These are phyloP conservation scores for Gossypium australe DNA, from an alignment of 345 rosid genomes.

Conservation along the genomic window DNA sequence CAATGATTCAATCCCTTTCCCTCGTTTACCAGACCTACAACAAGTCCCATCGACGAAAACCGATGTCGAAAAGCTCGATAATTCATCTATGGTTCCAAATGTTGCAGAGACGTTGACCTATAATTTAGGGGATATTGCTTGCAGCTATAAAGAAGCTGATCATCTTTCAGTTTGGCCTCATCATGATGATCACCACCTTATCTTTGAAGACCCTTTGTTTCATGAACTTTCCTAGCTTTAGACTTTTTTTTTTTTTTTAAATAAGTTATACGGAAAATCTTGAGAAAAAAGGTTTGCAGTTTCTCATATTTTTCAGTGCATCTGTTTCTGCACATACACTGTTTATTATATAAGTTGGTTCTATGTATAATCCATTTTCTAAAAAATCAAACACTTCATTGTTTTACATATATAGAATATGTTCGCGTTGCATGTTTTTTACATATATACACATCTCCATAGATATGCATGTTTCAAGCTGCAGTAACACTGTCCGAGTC, in stretches of 20 bases:
- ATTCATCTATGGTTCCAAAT: constrained; percentile 14
- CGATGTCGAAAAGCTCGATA: constrained; percentile 13
- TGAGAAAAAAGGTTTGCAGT: background rate
- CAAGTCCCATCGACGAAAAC: background rate
- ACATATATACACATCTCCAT: background rate
- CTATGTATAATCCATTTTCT: background rate
- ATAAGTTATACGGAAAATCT: background rate
- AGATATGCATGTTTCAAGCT: background rate
- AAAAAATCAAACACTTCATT: background rate
- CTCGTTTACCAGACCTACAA: constrained; percentile 47
- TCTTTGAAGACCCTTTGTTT: constrained; percentile 52
- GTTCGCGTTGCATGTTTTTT: background rate
- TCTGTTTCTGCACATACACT: background rate
- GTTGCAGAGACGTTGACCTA: constrained; percentile 9
- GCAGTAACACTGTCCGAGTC: too few relatives aligned
- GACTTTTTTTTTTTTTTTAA: too few relatives aligned
- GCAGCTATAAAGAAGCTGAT: constrained; percentile 29
- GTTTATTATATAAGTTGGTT: background rate
- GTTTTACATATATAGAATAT: too few relatives aligned
- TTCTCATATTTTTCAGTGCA: constrained; percentile 8
- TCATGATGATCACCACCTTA: constrained; percentile 14
- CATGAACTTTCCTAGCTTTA: constrained; percentile 32
- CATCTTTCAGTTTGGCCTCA: constrained; percentile 38
- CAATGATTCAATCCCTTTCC: constrained; percentile 27
- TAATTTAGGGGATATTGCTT: constrained; percentile 21